A percentile compares a stretch with the other conserved stretches of the same genome.
Evolutionary conservation across 176 grass and related monocot species (phyloP).

Genomic region (Zea luxurians): DNA sequence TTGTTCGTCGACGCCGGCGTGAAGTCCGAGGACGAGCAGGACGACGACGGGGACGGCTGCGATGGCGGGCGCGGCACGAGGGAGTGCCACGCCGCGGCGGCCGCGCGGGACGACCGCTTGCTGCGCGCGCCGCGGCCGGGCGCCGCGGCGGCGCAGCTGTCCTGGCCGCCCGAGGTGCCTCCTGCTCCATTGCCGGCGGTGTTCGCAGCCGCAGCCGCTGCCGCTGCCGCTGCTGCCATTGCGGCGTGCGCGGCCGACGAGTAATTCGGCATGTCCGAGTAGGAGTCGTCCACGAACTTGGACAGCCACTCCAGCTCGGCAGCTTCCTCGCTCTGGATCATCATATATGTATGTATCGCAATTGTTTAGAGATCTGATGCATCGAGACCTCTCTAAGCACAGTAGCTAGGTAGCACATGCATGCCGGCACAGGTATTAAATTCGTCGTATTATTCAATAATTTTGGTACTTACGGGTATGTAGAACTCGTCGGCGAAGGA

Average conservation of each 20-base stretch:
- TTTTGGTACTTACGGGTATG: conserved; percentile 77
- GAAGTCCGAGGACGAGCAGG: conserved; percentile 91
- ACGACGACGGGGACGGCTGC: conserved; percentile 54
- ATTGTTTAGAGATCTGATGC: conserved; percentile 16
- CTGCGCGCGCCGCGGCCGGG: conserved; percentile 69
- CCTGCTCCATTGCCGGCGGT: conserved; percentile 14
- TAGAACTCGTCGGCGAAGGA: conserved; percentile 86
- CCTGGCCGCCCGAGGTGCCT: conserved; percentile 33
- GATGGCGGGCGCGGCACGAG: conserved; percentile 40
- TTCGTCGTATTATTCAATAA: too few relatives aligned
- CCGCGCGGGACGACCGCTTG: conserved; percentile 52
- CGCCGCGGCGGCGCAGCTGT: conserved; percentile 47
- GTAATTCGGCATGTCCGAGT: conserved; percentile 84
- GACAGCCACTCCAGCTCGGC: conserved; percentile 98
- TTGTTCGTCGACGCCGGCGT: conserved; percentile 33
- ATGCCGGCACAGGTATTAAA: too few relatives aligned
- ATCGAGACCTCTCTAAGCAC: neutral
- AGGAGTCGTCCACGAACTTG: conserved; percentile 97
- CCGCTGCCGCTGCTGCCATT: conserved; percentile 21
- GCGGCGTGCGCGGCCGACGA: conserved; percentile 50
- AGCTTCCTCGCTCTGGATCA: conserved; percentile 77
- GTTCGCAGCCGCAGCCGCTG: conserved; percentile 31
- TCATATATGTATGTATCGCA: neutral
- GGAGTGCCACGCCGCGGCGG: conserved; percentile 59
- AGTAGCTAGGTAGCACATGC: neutral